Evolutionary conservation across 2,329 filamentous ascomycete genomes (phyloP).

Genomic region (Exserohilum turcica): DNA sequence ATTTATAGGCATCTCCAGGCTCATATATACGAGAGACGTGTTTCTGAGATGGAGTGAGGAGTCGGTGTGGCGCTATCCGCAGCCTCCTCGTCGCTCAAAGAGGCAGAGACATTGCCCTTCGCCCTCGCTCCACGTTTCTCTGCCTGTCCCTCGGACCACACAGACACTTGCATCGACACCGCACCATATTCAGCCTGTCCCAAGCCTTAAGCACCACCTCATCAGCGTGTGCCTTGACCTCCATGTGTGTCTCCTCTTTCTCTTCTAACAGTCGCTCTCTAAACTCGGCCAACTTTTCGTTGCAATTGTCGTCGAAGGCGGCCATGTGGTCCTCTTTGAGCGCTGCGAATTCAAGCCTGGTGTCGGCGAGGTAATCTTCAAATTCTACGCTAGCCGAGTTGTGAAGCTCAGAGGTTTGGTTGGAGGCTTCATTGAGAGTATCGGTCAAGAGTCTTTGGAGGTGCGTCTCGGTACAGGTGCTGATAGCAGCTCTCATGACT

Average conservation of each 20-base stretch:
- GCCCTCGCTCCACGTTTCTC: neutral
- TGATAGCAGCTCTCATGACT: neutral
- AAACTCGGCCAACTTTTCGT: slow-evolving; percentile 5
- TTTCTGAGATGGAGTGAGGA: too few species aligned
- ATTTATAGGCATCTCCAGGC: too few species aligned
- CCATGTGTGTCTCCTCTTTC: neutral
- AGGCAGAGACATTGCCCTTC: slow-evolving; percentile 5
- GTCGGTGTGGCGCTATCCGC: too few species aligned
- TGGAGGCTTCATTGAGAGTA: neutral
- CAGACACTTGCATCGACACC: neutral
- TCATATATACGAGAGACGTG: too few species aligned
- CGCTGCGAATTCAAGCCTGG: neutral
- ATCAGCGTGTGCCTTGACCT: slow-evolving; percentile 1
- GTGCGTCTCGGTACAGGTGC: neutral
- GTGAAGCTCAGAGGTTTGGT: slow-evolving; percentile 1
- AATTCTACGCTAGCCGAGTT: neutral
- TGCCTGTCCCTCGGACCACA: neutral
- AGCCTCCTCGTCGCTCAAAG: neutral
- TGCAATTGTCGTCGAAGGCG: slow-evolving; percentile 3
- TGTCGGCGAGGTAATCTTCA: slow-evolving; percentile 1
- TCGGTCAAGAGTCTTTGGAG: neutral
- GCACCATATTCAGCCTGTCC: neutral
- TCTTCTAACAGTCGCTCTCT: slow-evolving; percentile 2
- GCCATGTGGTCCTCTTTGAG: slow-evolving; percentile 5
- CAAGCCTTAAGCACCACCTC: neutral